phyloP scores from a whole-genome alignment of 345 rosid genomes.

The Citrus sinensis region DNA sequence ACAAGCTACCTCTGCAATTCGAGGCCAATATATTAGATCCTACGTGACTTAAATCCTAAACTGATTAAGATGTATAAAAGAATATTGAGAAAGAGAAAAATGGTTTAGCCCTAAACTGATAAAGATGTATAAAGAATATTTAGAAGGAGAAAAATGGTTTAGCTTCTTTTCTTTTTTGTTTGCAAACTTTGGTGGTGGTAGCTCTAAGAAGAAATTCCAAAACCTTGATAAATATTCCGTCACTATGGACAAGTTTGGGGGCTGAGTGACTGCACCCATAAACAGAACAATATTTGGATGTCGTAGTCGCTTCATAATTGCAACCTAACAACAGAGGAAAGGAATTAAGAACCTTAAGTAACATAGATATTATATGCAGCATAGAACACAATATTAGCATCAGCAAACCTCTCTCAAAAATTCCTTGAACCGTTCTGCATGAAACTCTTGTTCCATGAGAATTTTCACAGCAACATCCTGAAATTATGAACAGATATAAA shows the following conservation, averaged over 20 bases:
- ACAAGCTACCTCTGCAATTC: constrained; percentile 91
- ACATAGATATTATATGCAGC: neutral
- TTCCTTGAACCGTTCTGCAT: constrained; percentile 80
- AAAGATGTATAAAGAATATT: neutral
- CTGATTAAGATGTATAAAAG: neutral
- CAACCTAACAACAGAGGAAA: constrained; percentile 53
- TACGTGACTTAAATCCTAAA: constrained; percentile 9
- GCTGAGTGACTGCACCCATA: constrained; percentile 98
- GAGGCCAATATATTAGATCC: constrained; percentile 23
- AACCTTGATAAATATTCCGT: constrained; percentile 98
- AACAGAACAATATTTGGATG: constrained; percentile 99
- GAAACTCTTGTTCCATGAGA: constrained; percentile 99
- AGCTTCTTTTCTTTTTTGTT: neutral
- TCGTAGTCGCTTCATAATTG: constrained; percentile 94
- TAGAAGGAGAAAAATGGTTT: neutral
- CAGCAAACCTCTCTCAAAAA: constrained; percentile 87
- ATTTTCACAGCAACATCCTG: constrained; percentile 99
- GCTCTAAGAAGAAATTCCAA: constrained; percentile 1
- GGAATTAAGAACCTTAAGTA: constrained; percentile 19
- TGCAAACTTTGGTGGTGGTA: neutral
- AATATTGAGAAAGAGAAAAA: neutral
- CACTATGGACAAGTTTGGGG: constrained; percentile 96
- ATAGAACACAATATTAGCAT: constrained; percentile 4
- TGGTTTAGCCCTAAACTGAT: neutral
- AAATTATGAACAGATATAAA: constrained; percentile 12